phyloP scores from a whole-genome alignment of 371 early-diverging fungal species.

The Rhizopus arrhizus region DNA sequence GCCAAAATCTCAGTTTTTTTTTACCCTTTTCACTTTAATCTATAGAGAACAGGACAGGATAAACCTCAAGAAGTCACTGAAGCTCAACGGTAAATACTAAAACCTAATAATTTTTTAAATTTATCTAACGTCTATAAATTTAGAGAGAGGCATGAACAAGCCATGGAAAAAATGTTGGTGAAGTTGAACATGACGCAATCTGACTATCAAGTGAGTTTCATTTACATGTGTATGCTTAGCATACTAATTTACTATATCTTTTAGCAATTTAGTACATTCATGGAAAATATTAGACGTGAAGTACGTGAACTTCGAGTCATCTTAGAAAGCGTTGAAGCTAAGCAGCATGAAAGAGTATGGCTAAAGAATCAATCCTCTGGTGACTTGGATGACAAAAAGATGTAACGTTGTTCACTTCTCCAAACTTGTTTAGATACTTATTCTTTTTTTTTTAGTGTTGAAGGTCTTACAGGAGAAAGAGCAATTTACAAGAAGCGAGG shows the following conservation, averaged over 20 bases:
- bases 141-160: slow-evolving; percentile 69
- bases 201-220: slow-evolving; percentile 56
- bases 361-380: slow-evolving; percentile 80
- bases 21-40: not conserved
- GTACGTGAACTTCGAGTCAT: slow-evolving; percentile 79
- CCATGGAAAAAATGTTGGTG: slow-evolving; percentile 63
- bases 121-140: slow-evolving; percentile 5
- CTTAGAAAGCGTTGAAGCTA: slow-evolving; percentile 77
- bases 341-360: slow-evolving; percentile 85
- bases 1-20: not conserved
- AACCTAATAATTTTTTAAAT: not conserved
- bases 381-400: slow-evolving; percentile 82
- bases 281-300: slow-evolving; percentile 70
- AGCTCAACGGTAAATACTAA: slow-evolving; percentile 56
- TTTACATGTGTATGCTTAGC: too few relatives aligned
- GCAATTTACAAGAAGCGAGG: slow-evolving; percentile 82
- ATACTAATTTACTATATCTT: not conserved
- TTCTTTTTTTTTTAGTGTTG: slow-evolving; percentile 44
- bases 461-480: slow-evolving; percentile 79
- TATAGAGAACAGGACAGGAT: slow-evolving; percentile 50
- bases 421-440: not conserved
- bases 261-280: slow-evolving; percentile 56
- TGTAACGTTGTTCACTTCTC: slow-evolving; percentile 38
- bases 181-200: slow-evolving; percentile 74
- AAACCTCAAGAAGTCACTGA: slow-evolving; percentile 52